A percentile compares a stretch with the other conserved stretches of the same genome.
These are phyloP conservation scores for Gyrodon lividus DNA, from an alignment of 768 basidiomycete species.

Conservation along the genomic window DNA sequence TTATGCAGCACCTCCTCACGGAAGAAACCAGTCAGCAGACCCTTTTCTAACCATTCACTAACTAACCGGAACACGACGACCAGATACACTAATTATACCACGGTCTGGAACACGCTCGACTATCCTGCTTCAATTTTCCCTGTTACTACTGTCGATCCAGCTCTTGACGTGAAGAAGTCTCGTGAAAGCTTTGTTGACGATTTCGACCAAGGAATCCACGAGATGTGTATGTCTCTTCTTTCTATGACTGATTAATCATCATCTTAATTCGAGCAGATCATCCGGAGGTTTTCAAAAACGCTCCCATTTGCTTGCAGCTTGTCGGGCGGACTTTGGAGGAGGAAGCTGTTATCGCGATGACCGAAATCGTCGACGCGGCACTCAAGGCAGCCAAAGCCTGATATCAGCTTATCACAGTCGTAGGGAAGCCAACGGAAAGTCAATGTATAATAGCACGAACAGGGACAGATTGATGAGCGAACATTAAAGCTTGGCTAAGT, in stretches of 20 bases:
- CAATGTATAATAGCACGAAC: background rate
- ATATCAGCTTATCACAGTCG: background rate
- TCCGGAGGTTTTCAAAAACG: constrained; percentile 52
- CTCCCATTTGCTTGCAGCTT: constrained; percentile 65
- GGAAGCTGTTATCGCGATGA: constrained; percentile 69
- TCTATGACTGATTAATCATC: background rate
- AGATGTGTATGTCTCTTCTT: constrained; percentile 46
- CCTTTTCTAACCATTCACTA: background rate
- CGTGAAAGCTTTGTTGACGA: constrained; percentile 47
- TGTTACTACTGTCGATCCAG: constrained; percentile 56
- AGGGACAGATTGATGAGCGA: background rate
- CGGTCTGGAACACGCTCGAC: constrained; percentile 69
- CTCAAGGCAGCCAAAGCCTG: constrained; percentile 31
- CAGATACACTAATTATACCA: constrained; percentile 54
- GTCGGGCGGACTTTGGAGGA: constrained; percentile 72
- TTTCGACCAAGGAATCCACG: constrained; percentile 48
- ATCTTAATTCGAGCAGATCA: constrained; percentile 43
- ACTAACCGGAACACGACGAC: background rate
- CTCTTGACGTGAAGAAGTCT: constrained; percentile 47
- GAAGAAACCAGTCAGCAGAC: constrained; percentile 45
- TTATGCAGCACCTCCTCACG: constrained; percentile 63
- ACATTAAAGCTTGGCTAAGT: constrained; percentile 25
- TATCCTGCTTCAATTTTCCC: constrained; percentile 63
- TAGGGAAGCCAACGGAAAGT: no score
- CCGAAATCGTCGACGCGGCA: constrained; percentile 60